Evolutionary conservation across 805 yeast species (phyloP), one percentile per base, ranked within the genome.

Genomic region (Candida namnaoensis): DNA sequence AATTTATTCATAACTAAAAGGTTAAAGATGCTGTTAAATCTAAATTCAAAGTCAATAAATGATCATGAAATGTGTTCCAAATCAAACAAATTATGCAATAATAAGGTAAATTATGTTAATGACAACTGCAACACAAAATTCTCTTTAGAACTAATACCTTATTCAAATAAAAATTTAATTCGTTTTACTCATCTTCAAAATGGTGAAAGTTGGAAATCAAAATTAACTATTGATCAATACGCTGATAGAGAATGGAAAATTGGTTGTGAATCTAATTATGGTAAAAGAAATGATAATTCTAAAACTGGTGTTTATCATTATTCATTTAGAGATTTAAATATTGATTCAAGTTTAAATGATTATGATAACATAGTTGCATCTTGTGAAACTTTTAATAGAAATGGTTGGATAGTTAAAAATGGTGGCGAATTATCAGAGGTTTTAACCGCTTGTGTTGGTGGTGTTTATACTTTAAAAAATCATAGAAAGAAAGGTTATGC

Each of bases 401-500:
- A 57, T 7, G 68, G 61, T 0, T 65, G 60, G 53, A 30, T 30
- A 12, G 47, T 56, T 9, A 44, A 49, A 19, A 58, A 62, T 2
- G 38, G 28, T 2, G 38, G 28, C 1, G 47, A 49, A 6, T 38
- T 62, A 23, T 54, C 52, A 19, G 58, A 63, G 9, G 52, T 59
- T 4, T 44, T 64, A 7, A 46, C 61, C n/a, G 58, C 68, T 38
- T 58, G 76, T 41, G 58, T 80, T 44, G 87, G 86, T 23, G 76
- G 80, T 9, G 87, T 81, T 1, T 80, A 60, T 53, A 78, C 85
- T 0, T 57, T 69, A 7, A 55, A 60, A 12, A 50, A 64, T 35
- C 60, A 62, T 48, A 69, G 88, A 40, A 69, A 72, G 11, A 70
- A 69, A 45, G 82, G 84, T 3, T 77, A 75, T 50, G 84, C 83